A percentile compares a stretch with the other conserved stretches of the same genome.
Evolutionary conservation across 192 early-diverging fungal species (phyloP).

Genomic region (Lobosporangium transversale): DNA sequence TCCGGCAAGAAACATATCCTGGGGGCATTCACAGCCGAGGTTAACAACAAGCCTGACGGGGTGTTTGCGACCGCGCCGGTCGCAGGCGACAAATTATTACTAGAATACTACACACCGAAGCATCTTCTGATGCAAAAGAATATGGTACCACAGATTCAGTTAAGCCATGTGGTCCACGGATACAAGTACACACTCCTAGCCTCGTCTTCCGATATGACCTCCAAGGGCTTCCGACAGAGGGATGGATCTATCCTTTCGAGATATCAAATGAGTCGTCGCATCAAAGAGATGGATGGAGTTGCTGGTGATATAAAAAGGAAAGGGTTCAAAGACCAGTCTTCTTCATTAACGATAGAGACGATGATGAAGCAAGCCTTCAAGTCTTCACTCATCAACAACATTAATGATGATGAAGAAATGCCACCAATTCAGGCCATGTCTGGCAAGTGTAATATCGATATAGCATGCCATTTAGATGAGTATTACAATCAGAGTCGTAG

Average conservation of each 20-base stretch:
- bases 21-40: constrained; percentile 50
- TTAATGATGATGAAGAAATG: constrained; percentile 3
- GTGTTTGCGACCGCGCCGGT: constrained; percentile 56
- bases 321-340: constrained; percentile 14
- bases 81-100: constrained; percentile 39
- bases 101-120: constrained; percentile 43
- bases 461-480: constrained; percentile 46
- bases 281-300: neutral
- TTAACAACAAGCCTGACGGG: constrained; percentile 53
- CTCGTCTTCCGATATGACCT: constrained; percentile 19
- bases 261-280: neutral
- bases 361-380: neutral
- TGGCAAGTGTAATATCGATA: constrained; percentile 57
- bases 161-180: constrained; percentile 54
- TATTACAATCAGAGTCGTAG: constrained; percentile 51
- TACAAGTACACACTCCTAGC: constrained; percentile 50
- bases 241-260: constrained; percentile 27
- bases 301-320: neutral
- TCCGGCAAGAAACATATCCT: constrained; percentile 39
- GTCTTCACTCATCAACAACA: neutral
- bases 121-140: constrained; percentile 6
- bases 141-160: constrained; percentile 29
- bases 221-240: constrained; percentile 9
- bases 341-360: too few relatives aligned
- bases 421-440: constrained; percentile 33